Evolutionary conservation across 148 eudicot genomes (phyloP).

Genomic region (Mesembryanthemum crystallinum): DNA sequence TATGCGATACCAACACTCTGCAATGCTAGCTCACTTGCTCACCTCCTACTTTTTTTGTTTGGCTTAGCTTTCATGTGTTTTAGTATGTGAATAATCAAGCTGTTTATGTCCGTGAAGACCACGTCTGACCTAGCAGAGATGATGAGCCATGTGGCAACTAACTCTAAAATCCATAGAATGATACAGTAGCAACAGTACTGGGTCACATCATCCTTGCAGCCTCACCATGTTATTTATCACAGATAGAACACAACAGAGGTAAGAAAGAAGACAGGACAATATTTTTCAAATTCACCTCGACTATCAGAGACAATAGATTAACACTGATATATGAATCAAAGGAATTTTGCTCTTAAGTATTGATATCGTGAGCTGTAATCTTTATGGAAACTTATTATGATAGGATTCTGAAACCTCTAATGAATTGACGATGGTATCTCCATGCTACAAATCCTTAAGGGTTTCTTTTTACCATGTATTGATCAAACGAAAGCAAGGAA

Average conservation of each 20-base stretch:
- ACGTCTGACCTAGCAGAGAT: background rate
- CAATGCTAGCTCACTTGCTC: background rate
- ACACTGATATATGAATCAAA: background rate
- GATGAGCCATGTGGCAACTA: background rate
- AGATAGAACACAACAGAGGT: background rate
- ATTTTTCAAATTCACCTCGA: background rate
- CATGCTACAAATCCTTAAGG: constrained; percentile 1
- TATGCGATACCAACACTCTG: background rate
- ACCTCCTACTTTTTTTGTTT: background rate
- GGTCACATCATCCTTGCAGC: no score
- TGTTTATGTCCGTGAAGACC: background rate
- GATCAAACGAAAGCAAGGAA: background rate
- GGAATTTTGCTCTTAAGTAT: background rate
- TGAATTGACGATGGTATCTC: background rate
- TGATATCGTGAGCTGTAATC: background rate
- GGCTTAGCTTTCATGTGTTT: background rate
- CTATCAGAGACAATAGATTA: background rate
- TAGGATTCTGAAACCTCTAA: background rate
- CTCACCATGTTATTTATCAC: no score
- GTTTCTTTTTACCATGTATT: background rate
- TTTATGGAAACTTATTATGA: background rate
- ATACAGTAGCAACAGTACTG: no score
- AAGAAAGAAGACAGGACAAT: background rate
- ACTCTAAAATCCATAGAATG: background rate
- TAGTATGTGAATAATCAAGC: background rate